These are phyloP conservation scores for Pichia occidentalis DNA, from an alignment of 805 yeast species.

Conservation along the genomic window DNA sequence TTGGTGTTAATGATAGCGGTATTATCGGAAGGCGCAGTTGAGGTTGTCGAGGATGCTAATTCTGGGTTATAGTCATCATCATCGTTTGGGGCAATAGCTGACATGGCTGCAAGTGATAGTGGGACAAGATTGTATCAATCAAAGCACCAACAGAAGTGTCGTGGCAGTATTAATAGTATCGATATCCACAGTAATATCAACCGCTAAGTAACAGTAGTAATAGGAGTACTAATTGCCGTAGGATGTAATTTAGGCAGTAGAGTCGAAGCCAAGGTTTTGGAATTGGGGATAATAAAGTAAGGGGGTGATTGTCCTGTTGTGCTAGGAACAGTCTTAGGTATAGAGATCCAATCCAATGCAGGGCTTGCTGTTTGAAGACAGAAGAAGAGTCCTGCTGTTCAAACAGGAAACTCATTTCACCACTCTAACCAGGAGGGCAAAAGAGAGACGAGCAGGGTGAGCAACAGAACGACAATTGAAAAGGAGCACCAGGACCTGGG, in stretches of 20 bases:
- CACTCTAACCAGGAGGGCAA: too few relatives aligned
- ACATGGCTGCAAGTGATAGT: not conserved
- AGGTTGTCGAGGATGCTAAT: constrained; percentile 16
- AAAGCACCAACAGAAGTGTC: constrained; percentile 31
- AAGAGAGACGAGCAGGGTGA: too few relatives aligned
- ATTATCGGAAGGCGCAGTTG: not conserved
- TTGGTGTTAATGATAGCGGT: constrained; percentile 4
- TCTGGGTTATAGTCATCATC: constrained; percentile 14
- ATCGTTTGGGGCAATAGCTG: constrained; percentile 2
- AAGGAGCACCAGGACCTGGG: too few relatives aligned
- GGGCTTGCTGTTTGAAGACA: too few relatives aligned
- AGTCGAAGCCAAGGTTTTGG: not conserved
- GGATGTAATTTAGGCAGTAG: not conserved
- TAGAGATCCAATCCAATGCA: too few relatives aligned
- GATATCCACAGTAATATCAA: constrained; percentile 51
- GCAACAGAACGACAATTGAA: too few relatives aligned
- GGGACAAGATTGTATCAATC: constrained; percentile 14
- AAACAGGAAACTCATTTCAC: too few relatives aligned
- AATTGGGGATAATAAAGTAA: not conserved
- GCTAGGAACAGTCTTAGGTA: too few relatives aligned
- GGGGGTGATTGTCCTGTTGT: too few relatives aligned
- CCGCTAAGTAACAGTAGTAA: constrained; percentile 34
- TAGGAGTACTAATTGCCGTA: too few relatives aligned
- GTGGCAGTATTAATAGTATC: constrained; percentile 52
- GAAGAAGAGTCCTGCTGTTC: too few relatives aligned